Evolutionary conservation across 305 asterid species (phyloP), one percentile per base, ranked within the genome.

Genomic region (Fraxinus dipetala): DNA sequence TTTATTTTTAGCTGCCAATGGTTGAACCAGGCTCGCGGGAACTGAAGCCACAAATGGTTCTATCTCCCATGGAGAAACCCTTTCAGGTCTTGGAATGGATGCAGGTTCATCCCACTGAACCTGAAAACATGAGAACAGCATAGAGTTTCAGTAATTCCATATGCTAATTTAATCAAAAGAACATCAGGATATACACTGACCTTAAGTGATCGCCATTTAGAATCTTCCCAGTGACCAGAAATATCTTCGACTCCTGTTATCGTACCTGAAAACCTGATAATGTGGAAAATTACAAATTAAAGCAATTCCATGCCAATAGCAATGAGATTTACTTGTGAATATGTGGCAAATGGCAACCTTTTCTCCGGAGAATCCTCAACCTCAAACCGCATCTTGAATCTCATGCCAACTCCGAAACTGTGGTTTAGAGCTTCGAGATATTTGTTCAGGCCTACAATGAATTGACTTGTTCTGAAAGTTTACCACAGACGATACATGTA

Each of bases 31-130:
- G 70, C 81, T 74, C 4, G 90, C 28, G 28, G 97, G 94, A 35
- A 87, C 24, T 8, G 97, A 83, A 18, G 93, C 86, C 77, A 92
- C 96, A 78, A 92, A 96, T 40, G 97, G 95, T 81, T 96, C 97
- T 31, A 96, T 94, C 84, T 96, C 99, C 99, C 99, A 96, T 14
- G 98, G 97, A 77, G 99, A 96, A 85, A 96, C 98, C 90, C 95
- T 87, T 22, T 94, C 97, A 9, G 98, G 97, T 78, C 98, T 87
- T 5, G 88, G 34, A 83, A 96, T 85, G 38, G 93, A 86, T 20
- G 97, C 95, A 40, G 92, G 94, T 83, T 94, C 99, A 40, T 96
- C 99, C 99, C 99, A 96, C 78, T 91, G 99, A 85, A 96, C 97
- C 98, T 95, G 91, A 69, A 80, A 78, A 73, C 14, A 40, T 63